Base-by-base conservation (phyloP, 441 rosid species). In the Euphorbia celastroides region DNA sequence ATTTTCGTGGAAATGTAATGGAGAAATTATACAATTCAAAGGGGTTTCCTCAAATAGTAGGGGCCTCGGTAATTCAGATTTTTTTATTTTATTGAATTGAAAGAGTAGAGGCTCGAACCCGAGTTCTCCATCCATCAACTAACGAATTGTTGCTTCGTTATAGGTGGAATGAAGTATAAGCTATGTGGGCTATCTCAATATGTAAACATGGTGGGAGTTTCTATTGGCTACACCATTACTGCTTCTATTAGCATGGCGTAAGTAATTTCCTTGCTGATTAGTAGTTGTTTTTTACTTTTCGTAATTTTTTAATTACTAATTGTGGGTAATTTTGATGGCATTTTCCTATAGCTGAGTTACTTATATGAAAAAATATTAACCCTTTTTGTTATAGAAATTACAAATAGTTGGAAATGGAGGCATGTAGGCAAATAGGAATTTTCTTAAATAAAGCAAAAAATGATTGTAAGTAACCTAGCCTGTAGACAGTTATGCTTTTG, bases 231-330 rank as follows among this genome's bases (percentile, higher is more conserved):
- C 71, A 74, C 84, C 20, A 78, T 81, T 46, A 78, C 84, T 34
- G 41, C 84, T 9, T 70, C 82, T n/a, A 75, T 74, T 60, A 81
- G 84, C 73, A 76, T 81, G 80, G 76, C 73, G 84, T 81, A 70
- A 77, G 76, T 42, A 26, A 2, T 6, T 19, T 2, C 22, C 3
- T 5, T 51, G n/a, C 17, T 44, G 16, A n/a, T n/a, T n/a, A n/a
- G n/a, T n/a, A n/a, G n/a, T 38, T 50, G 5, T 50, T 50, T n/a
- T 16, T 50, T 50, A 48, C 16, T 48, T 48, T 3, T 38, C 11
- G 8, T 38, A 9, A 34, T 34, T 34, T 34, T 34, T 9, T 17
- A 44, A 44, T 44, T n/a, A n/a, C n/a, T n/a, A n/a, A n/a, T 2
- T 44, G 12, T 34, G 9, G 38, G 4, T 34, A 34, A 34, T 34